Percentiles rank a stretch among this genome's conserved stretches.
Evolutionary conservation across 805 yeast species (phyloP).

Genomic region (Metschnikowia lochheadii): DNA sequence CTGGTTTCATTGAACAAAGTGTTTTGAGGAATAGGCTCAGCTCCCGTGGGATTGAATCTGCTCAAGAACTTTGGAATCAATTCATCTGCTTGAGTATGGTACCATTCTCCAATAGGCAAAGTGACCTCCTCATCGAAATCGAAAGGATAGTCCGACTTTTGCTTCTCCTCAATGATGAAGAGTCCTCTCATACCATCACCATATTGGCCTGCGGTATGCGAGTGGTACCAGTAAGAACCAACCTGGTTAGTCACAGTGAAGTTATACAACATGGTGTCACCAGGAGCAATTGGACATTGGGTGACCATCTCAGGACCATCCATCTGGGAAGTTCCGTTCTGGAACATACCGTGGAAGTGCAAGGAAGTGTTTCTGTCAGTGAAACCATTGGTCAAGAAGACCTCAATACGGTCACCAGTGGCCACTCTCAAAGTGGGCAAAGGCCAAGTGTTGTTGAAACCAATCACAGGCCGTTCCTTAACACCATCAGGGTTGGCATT

Average conservation of each 20-base stretch:
- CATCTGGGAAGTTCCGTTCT: slow-evolving; percentile 67
- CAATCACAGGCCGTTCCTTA: slow-evolving; percentile 52
- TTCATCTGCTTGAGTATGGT: slow-evolving; percentile 58
- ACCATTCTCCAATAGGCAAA: slow-evolving; percentile 80
- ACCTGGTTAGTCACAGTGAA: slow-evolving; percentile 80
- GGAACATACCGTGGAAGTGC: slow-evolving; percentile 95
- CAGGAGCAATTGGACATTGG: slow-evolving; percentile 91
- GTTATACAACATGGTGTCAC: slow-evolving; percentile 71
- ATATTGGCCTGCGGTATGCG: slow-evolving; percentile 85
- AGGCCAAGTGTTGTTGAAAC: slow-evolving; percentile 74
- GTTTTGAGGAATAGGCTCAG: slow-evolving; percentile 91
- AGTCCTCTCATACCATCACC: slow-evolving; percentile 90
- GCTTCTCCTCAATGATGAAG: slow-evolving; percentile 62
- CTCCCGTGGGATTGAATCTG: slow-evolving; percentile 90
- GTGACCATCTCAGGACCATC: slow-evolving; percentile 89
- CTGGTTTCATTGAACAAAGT: slow-evolving; percentile 77
- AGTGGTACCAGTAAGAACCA: slow-evolving; percentile 97
- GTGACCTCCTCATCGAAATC: slow-evolving; percentile 77
- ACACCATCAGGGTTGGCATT: slow-evolving; percentile 67
- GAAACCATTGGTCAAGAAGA: slow-evolving; percentile 74
- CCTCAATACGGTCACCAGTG: slow-evolving; percentile 73
- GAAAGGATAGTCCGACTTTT: slow-evolving; percentile 52
- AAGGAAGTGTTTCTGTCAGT: slow-evolving; percentile 61
- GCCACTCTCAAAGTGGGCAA: slow-evolving; percentile 78
- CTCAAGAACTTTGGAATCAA: slow-evolving; percentile 57